Percentiles rank a stretch among this genome's conserved stretches.
These are phyloP conservation scores for Ustilaginoidea virens DNA, from an alignment of 2,329 filamentous ascomycete genomes.

Conservation along the genomic window DNA sequence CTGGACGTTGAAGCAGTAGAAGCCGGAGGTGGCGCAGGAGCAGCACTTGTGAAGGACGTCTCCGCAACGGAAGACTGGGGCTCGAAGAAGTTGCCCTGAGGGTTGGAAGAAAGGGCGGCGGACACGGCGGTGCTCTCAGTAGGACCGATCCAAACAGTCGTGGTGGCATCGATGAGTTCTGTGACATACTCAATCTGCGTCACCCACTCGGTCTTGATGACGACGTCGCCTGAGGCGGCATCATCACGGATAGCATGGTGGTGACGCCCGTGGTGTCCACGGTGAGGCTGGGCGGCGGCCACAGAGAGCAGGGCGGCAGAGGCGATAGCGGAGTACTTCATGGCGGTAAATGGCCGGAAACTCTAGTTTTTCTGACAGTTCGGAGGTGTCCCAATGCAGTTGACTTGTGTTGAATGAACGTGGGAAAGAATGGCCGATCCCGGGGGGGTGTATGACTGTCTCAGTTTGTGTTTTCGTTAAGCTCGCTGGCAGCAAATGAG, in stretches of 20 bases:
- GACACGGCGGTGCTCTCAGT: slow-evolving; percentile 16
- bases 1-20: slow-evolving; percentile 7
- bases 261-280: slow-evolving; percentile 20
- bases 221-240: slow-evolving; percentile 19
- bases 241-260: slow-evolving; percentile 12
- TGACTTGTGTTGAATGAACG: too few relatives aligned
- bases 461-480: too few relatives aligned
- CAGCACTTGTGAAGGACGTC: neutral
- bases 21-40: slow-evolving; percentile 5
- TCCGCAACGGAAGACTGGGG: slow-evolving; percentile 3
- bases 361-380: too few relatives aligned
- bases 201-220: slow-evolving; percentile 35
- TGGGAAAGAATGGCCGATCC: too few relatives aligned
- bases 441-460: too few relatives aligned
- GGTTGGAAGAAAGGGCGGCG: slow-evolving; percentile 10
- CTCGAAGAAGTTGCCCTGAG: slow-evolving; percentile 17
- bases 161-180: slow-evolving; percentile 30
- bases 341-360: too few relatives aligned
- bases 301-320: slow-evolving; percentile 21
- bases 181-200: slow-evolving; percentile 32
- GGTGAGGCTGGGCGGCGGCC: slow-evolving; percentile 35
- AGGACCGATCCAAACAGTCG: slow-evolving; percentile 31
- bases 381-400: too few relatives aligned
- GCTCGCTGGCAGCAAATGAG: too few relatives aligned
- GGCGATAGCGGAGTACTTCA: slow-evolving; percentile 24